Base-by-base conservation (phyloP, 306 rosid genomes). In the Vicia villosa region DNA sequence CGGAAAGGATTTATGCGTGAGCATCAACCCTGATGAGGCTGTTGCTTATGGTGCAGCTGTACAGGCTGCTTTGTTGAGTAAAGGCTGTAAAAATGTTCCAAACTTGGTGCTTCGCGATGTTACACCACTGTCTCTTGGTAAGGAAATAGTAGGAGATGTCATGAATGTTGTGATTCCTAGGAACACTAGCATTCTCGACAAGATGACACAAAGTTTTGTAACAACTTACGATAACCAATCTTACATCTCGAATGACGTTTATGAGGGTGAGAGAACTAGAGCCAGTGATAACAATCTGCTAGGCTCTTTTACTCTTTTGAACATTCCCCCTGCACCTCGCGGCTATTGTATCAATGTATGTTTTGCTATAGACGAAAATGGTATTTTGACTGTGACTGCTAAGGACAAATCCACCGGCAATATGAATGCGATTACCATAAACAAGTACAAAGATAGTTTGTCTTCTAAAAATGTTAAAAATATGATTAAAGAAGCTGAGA, bases 191-290 rank as follows among this genome's bases (percentile, higher is more conserved):
- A 77, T 80, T 65, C 87, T 85, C 0, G 1, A 17, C 86, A 61
- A 6, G 20, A 46, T 5, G 4, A 46, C 52, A 15, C 8, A 7
- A 0, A 3, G 1, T n/a, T 15, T 5, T 46, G 0, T 0, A 5
- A 46, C 52, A 5, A 0, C 2, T 2, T 1, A 0, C 5, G 52
- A 46, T 46, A 15, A 46, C 21, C 10, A 15, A 46, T 1, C 3
- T 2, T 0, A 0, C 0, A 4, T 6, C 7, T 0, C 0, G 0
- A 15, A 6, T 46, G 0, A 30, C 2, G 85, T 86, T 5, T 84
- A 72, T 14, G 92, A 87, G 65, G 87, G 92, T 5, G 89, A 87
- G 75, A 80, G 91, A 17, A 52, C 84, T 3, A 74, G 70, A 55
- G 69, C 76, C 0, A 47, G 1, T 13, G 63, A 55, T 10, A 55